Percentiles rank a stretch among this genome's conserved stretches.
These are phyloP conservation scores for Didymosphaeria variabile DNA, from an alignment of 2,329 filamentous ascomycete species.

Conservation along the genomic window DNA sequence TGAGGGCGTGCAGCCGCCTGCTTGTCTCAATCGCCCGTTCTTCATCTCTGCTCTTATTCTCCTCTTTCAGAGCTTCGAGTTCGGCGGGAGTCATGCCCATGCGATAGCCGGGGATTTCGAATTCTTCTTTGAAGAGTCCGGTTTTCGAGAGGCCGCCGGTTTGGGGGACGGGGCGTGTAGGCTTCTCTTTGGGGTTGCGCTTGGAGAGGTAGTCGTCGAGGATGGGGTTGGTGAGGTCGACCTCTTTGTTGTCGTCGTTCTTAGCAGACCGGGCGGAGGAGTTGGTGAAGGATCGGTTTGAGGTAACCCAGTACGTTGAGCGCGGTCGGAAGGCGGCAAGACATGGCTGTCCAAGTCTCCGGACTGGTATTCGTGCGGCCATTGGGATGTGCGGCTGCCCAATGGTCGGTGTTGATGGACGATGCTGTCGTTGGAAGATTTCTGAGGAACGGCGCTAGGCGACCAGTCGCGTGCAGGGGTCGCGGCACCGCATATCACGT, in stretches of 20 bases:
- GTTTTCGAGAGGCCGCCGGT: conserved; percentile 29
- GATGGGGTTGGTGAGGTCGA: conserved; percentile 61
- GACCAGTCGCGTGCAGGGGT: conserved; percentile 20
- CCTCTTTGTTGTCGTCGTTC: conserved; percentile 16
- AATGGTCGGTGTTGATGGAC: conserved; percentile 35
- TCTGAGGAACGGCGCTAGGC: conserved; percentile 30
- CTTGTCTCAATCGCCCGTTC: conserved; percentile 19
- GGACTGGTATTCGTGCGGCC: conserved; percentile 71
- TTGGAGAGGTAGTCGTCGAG: conserved; percentile 65
- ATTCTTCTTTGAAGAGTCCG: conserved; percentile 36
- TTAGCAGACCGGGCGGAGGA: conserved; percentile 1
- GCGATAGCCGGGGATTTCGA: conserved; percentile 37
- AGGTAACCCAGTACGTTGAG: conserved; percentile 25
- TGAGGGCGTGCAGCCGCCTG: conserved; percentile 63
- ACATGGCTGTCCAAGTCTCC: conserved; percentile 70
- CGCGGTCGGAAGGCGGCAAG: conserved; percentile 35
- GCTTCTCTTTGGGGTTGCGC: conserved; percentile 19
- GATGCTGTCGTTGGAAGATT: conserved; percentile 21
- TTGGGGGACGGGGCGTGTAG: conserved; percentile 21
- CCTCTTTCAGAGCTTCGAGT: conserved; percentile 22
- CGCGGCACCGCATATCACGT: conserved; percentile 8
- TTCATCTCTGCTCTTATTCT: conserved; percentile 20
- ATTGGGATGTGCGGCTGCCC: conserved; percentile 56
- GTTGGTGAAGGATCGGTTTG: conserved; percentile 28
- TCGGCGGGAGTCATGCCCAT: conserved; percentile 29